Conservation (phyloP, 768 basidiomycete genomes). For the Tulasnella sp. region DNA sequence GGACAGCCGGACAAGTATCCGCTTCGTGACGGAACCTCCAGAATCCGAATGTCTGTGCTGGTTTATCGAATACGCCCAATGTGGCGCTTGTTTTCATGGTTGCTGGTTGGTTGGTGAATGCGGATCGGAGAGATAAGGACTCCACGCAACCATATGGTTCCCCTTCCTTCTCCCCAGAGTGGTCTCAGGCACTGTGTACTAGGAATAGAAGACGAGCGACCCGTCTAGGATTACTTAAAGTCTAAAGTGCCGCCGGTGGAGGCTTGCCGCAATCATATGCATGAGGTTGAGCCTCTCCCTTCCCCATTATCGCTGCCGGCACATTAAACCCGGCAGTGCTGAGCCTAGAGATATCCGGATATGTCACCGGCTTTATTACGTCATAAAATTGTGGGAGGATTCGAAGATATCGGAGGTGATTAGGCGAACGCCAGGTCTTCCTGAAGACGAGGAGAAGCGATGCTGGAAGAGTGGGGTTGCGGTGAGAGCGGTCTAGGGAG, state of each 20-base stretch:
- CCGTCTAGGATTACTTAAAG: background rate
- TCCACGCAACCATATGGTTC: conserved; percentile 4
- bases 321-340: background rate
- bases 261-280: background rate
- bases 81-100: background rate
- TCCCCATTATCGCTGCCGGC: background rate
- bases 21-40: background rate
- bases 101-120: background rate
- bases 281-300: background rate
- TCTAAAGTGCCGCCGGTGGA: background rate
- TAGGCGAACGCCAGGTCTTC: background rate
- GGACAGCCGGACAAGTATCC: background rate
- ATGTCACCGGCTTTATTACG: background rate
- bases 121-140: conserved; percentile 7
- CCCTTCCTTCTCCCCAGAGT: conserved; percentile 1
- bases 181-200: background rate
- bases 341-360: background rate
- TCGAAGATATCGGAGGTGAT: background rate
- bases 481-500: background rate
- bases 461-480: background rate
- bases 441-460: background rate
- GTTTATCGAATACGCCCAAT: background rate
- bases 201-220: background rate
- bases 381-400: background rate
- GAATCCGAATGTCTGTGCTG: background rate